A percentile compares a stretch with the other conserved stretches of the same genome.
Conservation (phyloP, 306 rosid species). For the Lathyrus sativus region DNA sequence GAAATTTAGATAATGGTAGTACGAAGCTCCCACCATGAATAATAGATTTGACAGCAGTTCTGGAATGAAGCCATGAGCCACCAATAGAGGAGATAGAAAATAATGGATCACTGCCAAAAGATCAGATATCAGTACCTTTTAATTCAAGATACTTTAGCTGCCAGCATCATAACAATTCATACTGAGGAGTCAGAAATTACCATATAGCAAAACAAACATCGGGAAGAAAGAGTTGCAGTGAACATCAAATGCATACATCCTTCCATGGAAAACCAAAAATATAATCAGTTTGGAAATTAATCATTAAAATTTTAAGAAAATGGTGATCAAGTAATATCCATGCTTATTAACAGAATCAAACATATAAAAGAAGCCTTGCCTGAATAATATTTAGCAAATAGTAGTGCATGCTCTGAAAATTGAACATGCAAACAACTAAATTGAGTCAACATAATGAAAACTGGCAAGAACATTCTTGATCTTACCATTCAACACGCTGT, state of each 20-base stretch:
- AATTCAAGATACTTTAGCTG: constrained; percentile 21
- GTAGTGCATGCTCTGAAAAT: constrained; percentile 20
- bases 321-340: not conserved
- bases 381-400: constrained; percentile 17
- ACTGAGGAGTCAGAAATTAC: constrained; percentile 51
- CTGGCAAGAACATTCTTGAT: constrained; percentile 27
- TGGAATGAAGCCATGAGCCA: constrained; percentile 96
- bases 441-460: constrained; percentile 26
- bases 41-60: constrained; percentile 87
- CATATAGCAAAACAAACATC: constrained; percentile 85
- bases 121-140: constrained; percentile 45
- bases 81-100: constrained; percentile 87
- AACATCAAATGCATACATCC: constrained; percentile 99
- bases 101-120: constrained; percentile 89
- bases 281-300: constrained; percentile 39
- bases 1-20: constrained; percentile 97
- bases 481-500: constrained; percentile 99
- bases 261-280: constrained; percentile 46
- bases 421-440: constrained; percentile 31
- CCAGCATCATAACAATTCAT: constrained; percentile 29
- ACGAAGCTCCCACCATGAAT: constrained; percentile 91
- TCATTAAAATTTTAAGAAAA: constrained; percentile 28
- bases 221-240: constrained; percentile 99
- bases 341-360: constrained; percentile 16
- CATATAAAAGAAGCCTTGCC: constrained; percentile 34